Percentiles rank a stretch among this genome's conserved stretches.
phyloP scores from a whole-genome alignment of 2,329 filamentous ascomycete genomes.

The Lecanosticta acicola region DNA sequence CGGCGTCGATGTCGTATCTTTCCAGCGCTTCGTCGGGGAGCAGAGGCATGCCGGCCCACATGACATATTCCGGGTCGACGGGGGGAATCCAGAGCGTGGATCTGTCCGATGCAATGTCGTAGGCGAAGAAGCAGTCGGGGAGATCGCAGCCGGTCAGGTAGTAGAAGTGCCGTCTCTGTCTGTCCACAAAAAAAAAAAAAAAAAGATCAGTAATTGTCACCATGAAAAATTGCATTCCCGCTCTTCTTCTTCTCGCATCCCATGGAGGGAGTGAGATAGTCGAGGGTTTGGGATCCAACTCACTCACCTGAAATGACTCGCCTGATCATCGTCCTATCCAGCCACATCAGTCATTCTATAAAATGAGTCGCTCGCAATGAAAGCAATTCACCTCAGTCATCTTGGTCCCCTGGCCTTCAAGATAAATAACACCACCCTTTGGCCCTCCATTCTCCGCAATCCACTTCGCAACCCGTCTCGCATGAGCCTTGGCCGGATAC shows the following conservation, averaged over 20 bases:
- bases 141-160: constrained; percentile 85
- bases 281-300: neutral
- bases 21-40: constrained; percentile 67
- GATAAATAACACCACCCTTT: constrained; percentile 69
- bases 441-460: constrained; percentile 62
- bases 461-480: constrained; percentile 72
- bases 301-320: constrained; percentile 67
- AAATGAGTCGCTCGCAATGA: too few relatives aligned
- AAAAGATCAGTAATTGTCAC: too few relatives aligned
- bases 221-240: too few relatives aligned
- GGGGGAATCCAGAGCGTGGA: constrained; percentile 90
- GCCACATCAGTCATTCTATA: neutral
- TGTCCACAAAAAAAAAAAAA: too few relatives aligned
- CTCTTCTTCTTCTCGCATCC: too few relatives aligned
- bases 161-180: constrained; percentile 68
- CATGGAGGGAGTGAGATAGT: too few relatives aligned
- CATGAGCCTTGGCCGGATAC: constrained; percentile 82
- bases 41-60: constrained; percentile 92
- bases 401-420: constrained; percentile 76
- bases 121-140: constrained; percentile 74
- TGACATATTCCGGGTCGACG: constrained; percentile 78
- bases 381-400: constrained; percentile 74
- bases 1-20: constrained; percentile 54
- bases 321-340: constrained; percentile 69
- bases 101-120: constrained; percentile 68